Conservation (phyloP, 2,329 filamentous ascomycete genomes). For the Colletotrichum filicis region DNA sequence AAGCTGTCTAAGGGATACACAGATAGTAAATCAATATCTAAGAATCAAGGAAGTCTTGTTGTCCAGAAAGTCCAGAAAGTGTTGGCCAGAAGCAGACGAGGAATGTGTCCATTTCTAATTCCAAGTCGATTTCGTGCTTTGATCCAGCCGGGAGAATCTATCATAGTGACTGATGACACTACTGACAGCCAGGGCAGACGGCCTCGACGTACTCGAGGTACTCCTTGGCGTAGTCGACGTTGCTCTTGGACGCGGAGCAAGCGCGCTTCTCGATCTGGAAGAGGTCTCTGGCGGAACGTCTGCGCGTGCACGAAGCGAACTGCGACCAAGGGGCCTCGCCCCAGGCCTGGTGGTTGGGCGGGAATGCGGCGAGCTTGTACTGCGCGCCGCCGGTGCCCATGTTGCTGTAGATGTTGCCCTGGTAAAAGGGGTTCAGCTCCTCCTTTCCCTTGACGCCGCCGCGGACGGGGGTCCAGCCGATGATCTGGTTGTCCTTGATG, state of each 20-base stretch:
- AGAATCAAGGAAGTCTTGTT: no score
- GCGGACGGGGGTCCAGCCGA: neutral
- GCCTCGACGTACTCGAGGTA: slow-evolving; percentile 2
- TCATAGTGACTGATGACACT: neutral
- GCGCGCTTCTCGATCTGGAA: neutral
- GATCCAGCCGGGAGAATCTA: no score
- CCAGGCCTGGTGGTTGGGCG: neutral
- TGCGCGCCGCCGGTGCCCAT: slow-evolving; percentile 3
- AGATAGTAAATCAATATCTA: no score
- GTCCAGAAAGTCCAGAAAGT: no score
- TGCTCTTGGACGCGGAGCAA: neutral
- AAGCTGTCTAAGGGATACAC: no score
- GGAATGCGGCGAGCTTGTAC: slow-evolving; percentile 2
- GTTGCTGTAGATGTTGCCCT: neutral
- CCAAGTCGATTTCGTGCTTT: no score
- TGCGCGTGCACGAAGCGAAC: neutral
- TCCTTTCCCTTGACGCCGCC: neutral
- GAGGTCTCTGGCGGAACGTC: neutral
- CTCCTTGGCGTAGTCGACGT: neutral
- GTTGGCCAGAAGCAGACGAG: no score
- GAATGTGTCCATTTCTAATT: no score
- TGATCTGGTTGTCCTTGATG: slow-evolving; percentile 12
- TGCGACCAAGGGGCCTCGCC: neutral
- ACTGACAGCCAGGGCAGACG: neutral
- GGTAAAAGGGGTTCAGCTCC: neutral